Evolutionary conservation across 805 yeast species (phyloP), one percentile per base, ranked within the genome.

Genomic region (Spathaspora arborariae): DNA sequence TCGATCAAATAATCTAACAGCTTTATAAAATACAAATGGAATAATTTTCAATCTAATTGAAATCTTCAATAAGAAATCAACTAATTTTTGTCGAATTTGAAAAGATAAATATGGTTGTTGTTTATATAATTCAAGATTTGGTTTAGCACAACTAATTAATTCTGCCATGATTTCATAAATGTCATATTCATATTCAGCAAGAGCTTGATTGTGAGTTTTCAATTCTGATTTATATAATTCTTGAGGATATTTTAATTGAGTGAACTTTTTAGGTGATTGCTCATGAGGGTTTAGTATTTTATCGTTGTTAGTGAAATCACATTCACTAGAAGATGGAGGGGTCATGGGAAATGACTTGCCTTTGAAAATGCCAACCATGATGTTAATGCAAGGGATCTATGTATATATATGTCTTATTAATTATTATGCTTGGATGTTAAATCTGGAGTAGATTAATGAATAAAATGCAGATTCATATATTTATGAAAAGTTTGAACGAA

Each of bases 91-190:
- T 56, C 99, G 78, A 68, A 87, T 80, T 36, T 74, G 71, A 68
- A 88, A 81, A 45, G 82, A 79, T 49, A 92, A 72, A 59, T 90
- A 96, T 9, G 97, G 97, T 67, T 92, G 99, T 53, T 87, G 85
- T 48, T 80, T 83, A 56, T 90, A 86, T 65, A 89, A 73, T 37
- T 60, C 63, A 35, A 68, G 45, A 52, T 72, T 69, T 11, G 92
- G 86, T 48, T 69, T 74, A 54, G 68, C 63, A 26, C 55, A 56
- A 30, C 67, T 56, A 39, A 59, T 54, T 21, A 62, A 35, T 65
- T 69, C 50, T 55, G 66, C 39, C 70, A 68, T 54, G 56, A 67
- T 44, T 53, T 65, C 51, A 62, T 65, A 69, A 13, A 82, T 67
- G 48, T 82, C 87, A 19, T 64, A 65, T 43, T 72, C 73, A 56